Base-by-base conservation (phyloP, 2,329 filamentous ascomycete genomes). In the Nannizziopsis barbatae region DNA sequence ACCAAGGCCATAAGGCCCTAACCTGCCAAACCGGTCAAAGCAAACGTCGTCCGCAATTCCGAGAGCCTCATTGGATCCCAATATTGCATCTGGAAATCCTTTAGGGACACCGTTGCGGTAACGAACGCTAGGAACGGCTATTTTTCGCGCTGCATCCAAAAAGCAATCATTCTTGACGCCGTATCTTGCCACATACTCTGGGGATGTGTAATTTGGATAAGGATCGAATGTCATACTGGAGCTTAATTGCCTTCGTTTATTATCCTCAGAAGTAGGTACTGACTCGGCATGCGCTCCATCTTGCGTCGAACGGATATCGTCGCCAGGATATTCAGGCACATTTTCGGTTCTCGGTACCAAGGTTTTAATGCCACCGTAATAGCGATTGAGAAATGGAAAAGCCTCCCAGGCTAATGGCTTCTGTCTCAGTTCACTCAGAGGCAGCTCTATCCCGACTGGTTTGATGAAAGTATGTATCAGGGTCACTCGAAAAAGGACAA, bases 1-100 rank as follows among this genome's bases (percentile, higher is more conserved):
- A 7, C 90, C 90, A 52, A 87, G 79, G 0, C 90, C 90, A 57
- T 98, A 98, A 0, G 90, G 85, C 0, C 86, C 89, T 27, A 92
- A 78, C 54, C 88, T 78, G 2, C 90, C 90, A 62, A 86, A 94
- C 1, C 92, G 77, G 57, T 98, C 92, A 61, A 95, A 95, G 68
- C 92, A 98, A 41, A 95, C 78, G 58, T 94, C 83, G 55, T 93
- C 79, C 14, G 84, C 79, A 32, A 96, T 70, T 0, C 81, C 83
- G 10, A 96, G 67, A 36, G 90, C 65, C 8, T 88, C 80, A 58
- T 95, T 89, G 0, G 87, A 94, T n/a, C 92, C 92, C 60, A 90
- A 77, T 1, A 86, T 78, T 50, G 87, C 78, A 42, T 92, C 79
- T 0, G 92, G 92, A 63, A 94, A 93, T 1, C 89, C 90, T 50